These are phyloP conservation scores for Termitomyces heimii DNA, from an alignment of 768 basidiomycete genomes.

Conservation along the genomic window DNA sequence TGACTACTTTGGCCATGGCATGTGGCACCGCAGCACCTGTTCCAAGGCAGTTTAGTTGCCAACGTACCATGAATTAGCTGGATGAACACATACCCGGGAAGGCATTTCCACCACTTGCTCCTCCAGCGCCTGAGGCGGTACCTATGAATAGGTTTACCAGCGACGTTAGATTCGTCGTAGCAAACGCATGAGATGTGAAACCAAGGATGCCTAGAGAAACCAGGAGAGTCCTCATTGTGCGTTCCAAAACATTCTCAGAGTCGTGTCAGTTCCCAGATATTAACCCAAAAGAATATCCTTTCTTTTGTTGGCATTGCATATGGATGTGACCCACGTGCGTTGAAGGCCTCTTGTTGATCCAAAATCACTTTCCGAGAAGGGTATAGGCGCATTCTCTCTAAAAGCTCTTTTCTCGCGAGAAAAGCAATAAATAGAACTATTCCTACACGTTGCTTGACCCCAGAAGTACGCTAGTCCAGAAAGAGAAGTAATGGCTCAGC, in stretches of 20 bases:
- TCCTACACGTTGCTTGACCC: neutral
- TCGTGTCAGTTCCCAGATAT: neutral
- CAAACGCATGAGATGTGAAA: neutral
- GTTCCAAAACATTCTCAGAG: neutral
- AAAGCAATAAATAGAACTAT: neutral
- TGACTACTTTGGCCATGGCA: constrained; percentile 45
- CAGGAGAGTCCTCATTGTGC: neutral
- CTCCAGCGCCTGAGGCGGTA: constrained; percentile 38
- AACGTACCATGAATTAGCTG: neutral
- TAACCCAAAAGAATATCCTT: neutral
- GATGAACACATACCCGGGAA: constrained; percentile 33
- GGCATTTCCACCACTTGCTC: constrained; percentile 40
- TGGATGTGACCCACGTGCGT: constrained; percentile 2
- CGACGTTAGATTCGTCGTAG: constrained; percentile 31
- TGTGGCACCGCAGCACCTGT: constrained; percentile 40
- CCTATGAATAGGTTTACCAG: constrained; percentile 48
- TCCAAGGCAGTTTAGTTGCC: neutral
- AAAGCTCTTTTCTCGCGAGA: neutral
- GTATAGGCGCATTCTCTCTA: neutral
- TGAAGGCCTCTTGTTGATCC: neutral
- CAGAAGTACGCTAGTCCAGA: neutral
- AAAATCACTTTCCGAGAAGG: neutral
- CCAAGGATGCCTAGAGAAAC: neutral
- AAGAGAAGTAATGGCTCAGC: neutral
- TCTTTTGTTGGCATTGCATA: neutral